phyloP scores from a whole-genome alignment of 768 basidiomycete species.

The button mushroom (Agaricus bisporus) region DNA sequence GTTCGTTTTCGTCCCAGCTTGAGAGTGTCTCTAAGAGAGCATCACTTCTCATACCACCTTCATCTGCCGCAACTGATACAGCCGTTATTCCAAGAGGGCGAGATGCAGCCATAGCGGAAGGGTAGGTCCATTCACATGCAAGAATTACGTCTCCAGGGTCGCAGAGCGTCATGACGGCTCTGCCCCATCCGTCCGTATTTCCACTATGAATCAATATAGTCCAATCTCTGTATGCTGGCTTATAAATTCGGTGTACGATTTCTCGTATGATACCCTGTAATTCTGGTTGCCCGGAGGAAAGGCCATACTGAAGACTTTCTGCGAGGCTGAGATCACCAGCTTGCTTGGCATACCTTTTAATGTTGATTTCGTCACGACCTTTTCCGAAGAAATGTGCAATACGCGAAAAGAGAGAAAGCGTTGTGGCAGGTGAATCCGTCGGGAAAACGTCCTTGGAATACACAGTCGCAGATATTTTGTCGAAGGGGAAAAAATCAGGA shows the following conservation, averaged over 20 bases:
- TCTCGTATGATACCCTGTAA: constrained; percentile 52
- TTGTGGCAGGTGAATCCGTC: constrained; percentile 13
- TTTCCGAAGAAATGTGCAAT: constrained; percentile 46
- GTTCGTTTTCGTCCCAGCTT: constrained; percentile 57
- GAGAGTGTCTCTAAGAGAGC: constrained; percentile 52
- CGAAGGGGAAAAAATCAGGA: constrained; percentile 67
- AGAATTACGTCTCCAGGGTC: constrained; percentile 60
- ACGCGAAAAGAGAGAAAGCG: constrained; percentile 38
- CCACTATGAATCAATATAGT: constrained; percentile 52
- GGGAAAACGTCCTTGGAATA: constrained; percentile 27
- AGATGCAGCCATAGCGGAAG: constrained; percentile 37
- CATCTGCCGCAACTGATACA: constrained; percentile 63
- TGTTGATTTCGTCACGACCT: constrained; percentile 39
- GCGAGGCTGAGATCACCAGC: constrained; percentile 52
- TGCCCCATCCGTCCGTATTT: constrained; percentile 68
- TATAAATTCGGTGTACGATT: constrained; percentile 47
- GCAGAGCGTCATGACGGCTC: constrained; percentile 52
- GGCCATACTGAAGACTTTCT: constrained; percentile 62
- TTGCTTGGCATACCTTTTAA: constrained; percentile 54
- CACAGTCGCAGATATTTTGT: constrained; percentile 49
- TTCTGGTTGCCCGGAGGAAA: constrained; percentile 47
- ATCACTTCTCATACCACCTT: constrained; percentile 58
- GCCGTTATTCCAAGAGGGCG: constrained; percentile 35
- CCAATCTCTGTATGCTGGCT: constrained; percentile 58
- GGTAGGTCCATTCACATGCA: constrained; percentile 72